These are phyloP conservation scores for Lithospermum erythrorhizon DNA, from an alignment of 257 asterid genomes.

Conservation along the genomic window DNA sequence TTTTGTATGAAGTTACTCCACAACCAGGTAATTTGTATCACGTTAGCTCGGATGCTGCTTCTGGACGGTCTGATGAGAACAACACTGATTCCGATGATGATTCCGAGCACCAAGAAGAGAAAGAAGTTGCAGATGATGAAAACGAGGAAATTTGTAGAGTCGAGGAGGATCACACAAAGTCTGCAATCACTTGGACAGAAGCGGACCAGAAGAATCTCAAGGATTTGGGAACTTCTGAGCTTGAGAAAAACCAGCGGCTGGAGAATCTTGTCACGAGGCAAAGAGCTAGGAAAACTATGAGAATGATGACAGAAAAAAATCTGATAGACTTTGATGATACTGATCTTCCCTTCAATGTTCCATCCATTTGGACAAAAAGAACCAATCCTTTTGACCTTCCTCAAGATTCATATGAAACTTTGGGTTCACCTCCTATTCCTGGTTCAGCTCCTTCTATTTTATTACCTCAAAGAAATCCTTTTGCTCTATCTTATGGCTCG, in stretches of 20 bases:
- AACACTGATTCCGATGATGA: constrained; percentile 47
- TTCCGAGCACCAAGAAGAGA: constrained; percentile 30
- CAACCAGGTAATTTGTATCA: constrained; percentile 27
- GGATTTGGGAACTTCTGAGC: constrained; percentile 83
- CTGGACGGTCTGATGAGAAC: constrained; percentile 23
- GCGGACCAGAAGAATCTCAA: constrained; percentile 90
- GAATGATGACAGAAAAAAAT: constrained; percentile 48
- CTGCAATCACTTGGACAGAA: constrained; percentile 74
- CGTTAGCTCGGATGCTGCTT: constrained; percentile 37
- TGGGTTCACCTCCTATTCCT: constrained; percentile 66
- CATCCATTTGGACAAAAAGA: constrained; percentile 55
- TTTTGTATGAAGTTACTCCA: constrained; percentile 51
- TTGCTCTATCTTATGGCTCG: constrained; percentile 73
- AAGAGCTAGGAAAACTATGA: constrained; percentile 48
- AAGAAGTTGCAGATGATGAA: constrained; percentile 39
- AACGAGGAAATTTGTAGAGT: constrained; percentile 40
- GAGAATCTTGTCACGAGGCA: constrained; percentile 77
- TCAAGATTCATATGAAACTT: constrained; percentile 33
- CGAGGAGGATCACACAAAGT: constrained; percentile 30
- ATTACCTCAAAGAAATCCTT: constrained; percentile 62
- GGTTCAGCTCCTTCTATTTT: constrained; percentile 92
- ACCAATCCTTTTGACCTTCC: constrained; percentile 60
- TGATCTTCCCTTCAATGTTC: constrained; percentile 52
- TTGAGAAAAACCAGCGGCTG: constrained; percentile 72
- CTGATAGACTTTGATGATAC: constrained; percentile 65